Base-by-base conservation (phyloP, 371 early-diverging fungal genomes). In the Mucor plumbeus region DNA sequence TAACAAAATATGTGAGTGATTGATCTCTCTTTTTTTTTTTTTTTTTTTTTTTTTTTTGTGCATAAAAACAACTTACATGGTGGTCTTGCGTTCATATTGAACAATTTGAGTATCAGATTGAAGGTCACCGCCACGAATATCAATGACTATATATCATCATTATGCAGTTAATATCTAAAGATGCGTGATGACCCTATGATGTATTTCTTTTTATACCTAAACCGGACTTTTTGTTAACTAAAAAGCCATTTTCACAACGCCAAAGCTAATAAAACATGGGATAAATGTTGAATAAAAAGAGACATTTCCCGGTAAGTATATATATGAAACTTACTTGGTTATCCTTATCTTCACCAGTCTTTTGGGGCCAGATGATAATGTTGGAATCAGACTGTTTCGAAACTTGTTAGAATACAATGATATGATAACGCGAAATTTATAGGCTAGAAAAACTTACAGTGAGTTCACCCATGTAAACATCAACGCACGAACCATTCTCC, bases 351-450 rank as follows among this genome's bases (percentile, higher is more conserved):
- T 53, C n/a, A 4, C 56, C 15, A 38, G 26, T 63, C 69, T 80
- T 80, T 74, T 80, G 74, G 10, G 76, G 79, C 79, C 80, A 83
- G 34, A 80, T 80, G 57, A 83, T 83, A 33, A 83, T 70, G 47
- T 71, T 71, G 26, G 75, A 70, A 38, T 83, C 83, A 44, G 75
- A 72, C 83, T 82, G 26, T 26, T 26, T 26, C 3, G 26, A 26
- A 26, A 26, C 26, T 26, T 26, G 26, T 26, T 26, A 26, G 26
- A 26, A 26, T 26, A 70, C 10, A 50, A 21, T 19, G 50, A 50
- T 50, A 38, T 11, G 10, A 57, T 33, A 58, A 47, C 33, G 38
- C 21, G 39, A 38, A 21, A 17, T 48, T 33, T 47, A n/a, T 7
- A 3, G 4, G 1, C 15, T 26, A 26, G 26, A 21, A 13, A 14